A percentile compares a stretch with the other conserved stretches of the same genome.
These are phyloP conservation scores for Trametes elegans DNA, from an alignment of 768 basidiomycete species.

Conservation along the genomic window DNA sequence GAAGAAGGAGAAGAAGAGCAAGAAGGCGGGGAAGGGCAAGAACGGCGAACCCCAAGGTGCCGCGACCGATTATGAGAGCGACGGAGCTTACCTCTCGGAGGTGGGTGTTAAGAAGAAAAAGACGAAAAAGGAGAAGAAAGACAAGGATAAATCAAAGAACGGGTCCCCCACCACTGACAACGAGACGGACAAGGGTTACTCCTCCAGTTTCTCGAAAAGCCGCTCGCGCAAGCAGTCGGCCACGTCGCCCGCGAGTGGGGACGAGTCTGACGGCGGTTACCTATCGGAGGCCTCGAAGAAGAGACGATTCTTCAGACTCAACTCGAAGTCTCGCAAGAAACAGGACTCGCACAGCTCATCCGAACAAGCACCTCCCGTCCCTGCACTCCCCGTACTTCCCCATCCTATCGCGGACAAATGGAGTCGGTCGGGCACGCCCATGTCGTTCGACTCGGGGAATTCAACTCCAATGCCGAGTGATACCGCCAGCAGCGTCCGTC, in stretches of 20 bases:
- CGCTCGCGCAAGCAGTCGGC: slow-evolving; percentile 16
- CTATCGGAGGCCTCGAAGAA: slow-evolving; percentile 32
- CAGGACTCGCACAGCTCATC: slow-evolving; percentile 15
- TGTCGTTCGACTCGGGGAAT: slow-evolving; percentile 9
- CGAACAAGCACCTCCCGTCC: slow-evolving; percentile 18
- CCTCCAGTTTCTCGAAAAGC: slow-evolving; percentile 23
- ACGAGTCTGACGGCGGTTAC: slow-evolving; percentile 33
- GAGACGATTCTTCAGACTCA: slow-evolving; percentile 29
- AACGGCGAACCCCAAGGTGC: slow-evolving; percentile 24
- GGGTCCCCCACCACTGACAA: slow-evolving; percentile 28
- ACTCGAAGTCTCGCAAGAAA: slow-evolving; percentile 20
- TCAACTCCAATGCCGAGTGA: slow-evolving; percentile 15
- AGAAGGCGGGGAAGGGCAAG: slow-evolving; percentile 21
- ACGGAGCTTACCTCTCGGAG: slow-evolving; percentile 30
- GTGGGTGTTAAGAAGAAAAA: slow-evolving; percentile 24
- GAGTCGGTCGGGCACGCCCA: slow-evolving; percentile 13
- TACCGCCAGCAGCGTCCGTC: neutral
- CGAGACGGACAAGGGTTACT: slow-evolving; percentile 33
- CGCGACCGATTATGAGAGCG: slow-evolving; percentile 34
- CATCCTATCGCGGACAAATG: slow-evolving; percentile 21
- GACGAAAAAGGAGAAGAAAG: slow-evolving; percentile 30
- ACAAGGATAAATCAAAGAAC: too few relatives aligned
- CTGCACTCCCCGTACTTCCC: slow-evolving; percentile 14
- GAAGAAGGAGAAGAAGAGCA: slow-evolving; percentile 27
- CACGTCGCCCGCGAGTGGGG: slow-evolving; percentile 18